Percentiles rank a stretch among this genome's conserved stretches.
Conservation (phyloP, 306 rosid species). For the Cercis canadensis region DNA sequence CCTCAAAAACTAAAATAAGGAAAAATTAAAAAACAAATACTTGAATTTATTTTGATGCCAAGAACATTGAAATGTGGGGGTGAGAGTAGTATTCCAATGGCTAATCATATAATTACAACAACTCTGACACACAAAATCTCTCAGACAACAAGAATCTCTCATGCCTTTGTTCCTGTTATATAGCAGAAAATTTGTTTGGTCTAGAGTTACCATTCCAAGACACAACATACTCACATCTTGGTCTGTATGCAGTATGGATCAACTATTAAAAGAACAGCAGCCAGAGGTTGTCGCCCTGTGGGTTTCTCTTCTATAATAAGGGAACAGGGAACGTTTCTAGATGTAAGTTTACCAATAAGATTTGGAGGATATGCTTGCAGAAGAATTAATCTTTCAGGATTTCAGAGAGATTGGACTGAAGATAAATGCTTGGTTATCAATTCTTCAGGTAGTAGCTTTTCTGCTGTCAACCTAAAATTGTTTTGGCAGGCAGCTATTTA, state of each 20-base stretch:
- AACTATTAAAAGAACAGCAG: neutral
- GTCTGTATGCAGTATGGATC: neutral
- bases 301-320: neutral
- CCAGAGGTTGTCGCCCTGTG: neutral
- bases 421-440: conserved; percentile 11
- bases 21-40: too few species aligned
- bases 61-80: conserved; percentile 4
- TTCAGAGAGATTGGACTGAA: conserved; percentile 10
- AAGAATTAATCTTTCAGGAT: conserved; percentile 8
- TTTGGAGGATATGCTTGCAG: conserved; percentile 20
- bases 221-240: too few species aligned
- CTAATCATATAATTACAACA: too few species aligned
- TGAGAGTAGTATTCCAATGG: conserved; percentile 2
- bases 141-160: too few species aligned
- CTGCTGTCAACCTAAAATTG: conserved; percentile 7
- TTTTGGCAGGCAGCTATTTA: neutral
- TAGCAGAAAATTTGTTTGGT: too few species aligned
- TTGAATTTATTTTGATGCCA: neutral
- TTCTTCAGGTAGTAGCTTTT: neutral
- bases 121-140: too few species aligned
- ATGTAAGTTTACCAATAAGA: conserved; percentile 4
- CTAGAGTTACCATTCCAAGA: too few species aligned
- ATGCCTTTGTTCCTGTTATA: too few species aligned
- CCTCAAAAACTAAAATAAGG: too few species aligned
- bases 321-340: neutral